phyloP scores from a whole-genome alignment of 371 early-diverging fungal genomes.

The Rhizomucor miehei region DNA sequence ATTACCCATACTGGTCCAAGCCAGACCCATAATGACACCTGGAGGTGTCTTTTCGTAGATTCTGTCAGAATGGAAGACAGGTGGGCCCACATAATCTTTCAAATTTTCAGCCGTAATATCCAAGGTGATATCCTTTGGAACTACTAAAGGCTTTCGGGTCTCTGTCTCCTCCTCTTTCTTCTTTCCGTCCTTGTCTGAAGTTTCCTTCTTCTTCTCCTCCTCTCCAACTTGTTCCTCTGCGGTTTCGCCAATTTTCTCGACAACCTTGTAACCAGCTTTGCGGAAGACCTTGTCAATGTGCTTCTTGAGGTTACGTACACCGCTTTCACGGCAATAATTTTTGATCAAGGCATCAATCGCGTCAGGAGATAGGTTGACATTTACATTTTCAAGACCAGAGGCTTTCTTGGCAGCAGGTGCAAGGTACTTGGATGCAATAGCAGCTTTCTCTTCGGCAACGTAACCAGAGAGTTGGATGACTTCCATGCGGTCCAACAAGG shows the following conservation, averaged over 20 bases:
- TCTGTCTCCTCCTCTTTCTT: constrained; percentile 13
- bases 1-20: constrained; percentile 92
- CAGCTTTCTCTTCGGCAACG: constrained; percentile 94
- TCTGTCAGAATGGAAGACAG: constrained; percentile 85
- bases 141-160: constrained; percentile 37
- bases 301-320: constrained; percentile 96
- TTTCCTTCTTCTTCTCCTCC: constrained; percentile 2
- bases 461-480: constrained; percentile 95
- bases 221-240: neutral
- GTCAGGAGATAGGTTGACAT: constrained; percentile 68
- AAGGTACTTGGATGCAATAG: constrained; percentile 90
- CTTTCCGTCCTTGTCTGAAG: constrained; percentile 8
- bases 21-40: constrained; percentile 95
- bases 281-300: constrained; percentile 96
- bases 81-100: constrained; percentile 91
- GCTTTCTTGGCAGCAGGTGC: constrained; percentile 79
- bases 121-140: constrained; percentile 58
- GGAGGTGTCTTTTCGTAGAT: constrained; percentile 88
- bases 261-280: constrained; percentile 92
- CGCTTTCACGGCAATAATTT: constrained; percentile 94
- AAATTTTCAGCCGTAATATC: constrained; percentile 67
- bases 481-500: constrained; percentile 97
- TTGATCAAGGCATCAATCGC: constrained; percentile 85
- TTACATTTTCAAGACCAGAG: constrained; percentile 73
- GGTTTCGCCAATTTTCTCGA: constrained; percentile 52